Base-by-base conservation (phyloP, 768 basidiomycete genomes). In the Suillus sp. region DNA sequence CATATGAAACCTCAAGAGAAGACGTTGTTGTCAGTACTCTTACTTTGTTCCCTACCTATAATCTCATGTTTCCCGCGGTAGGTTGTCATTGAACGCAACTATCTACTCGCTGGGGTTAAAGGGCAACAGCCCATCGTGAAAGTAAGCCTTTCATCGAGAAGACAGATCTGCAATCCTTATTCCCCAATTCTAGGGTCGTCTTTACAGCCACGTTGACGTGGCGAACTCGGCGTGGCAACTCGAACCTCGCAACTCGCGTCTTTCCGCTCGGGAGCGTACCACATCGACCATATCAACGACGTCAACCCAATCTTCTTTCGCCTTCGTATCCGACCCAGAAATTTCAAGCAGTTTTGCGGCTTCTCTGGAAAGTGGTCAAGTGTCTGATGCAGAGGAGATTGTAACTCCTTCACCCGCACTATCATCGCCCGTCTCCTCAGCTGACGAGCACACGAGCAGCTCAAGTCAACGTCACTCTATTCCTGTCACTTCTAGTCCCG, bases 271-370 rank as follows among this genome's bases (percentile, higher is more conserved):
- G 69, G 90, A 89, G 63, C 87, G 91, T 22, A 93, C 92, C 0
- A 87, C 86, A 3, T 92, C 91, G 16, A 86, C 89, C 16, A 78
- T 87, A 7, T 92, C 91, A 10, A 90, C 90, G 1, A 78, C 87
- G 0, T 92, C 91, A 4, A 90, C 90, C 0, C 90, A 86, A 34
- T 93, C 92, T 22, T 93, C 92, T 0, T 93, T 87, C 68, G 91
- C 92, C 4, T 82, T 92, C 62, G 81, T 93, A 10, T 92, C 92
- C n/a, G 92, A 93, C 68, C 86, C 86, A 2, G 92, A 93, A 67
- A 89, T 93, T 59, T 91, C 91, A 5, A 92, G 90, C 75, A 91
- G 89, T 72, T 92, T 93, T 67, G 90, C 90, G 1, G 91, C 90
- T 7, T 93, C 91, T 34, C 81, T 93, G 4, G 92, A 91, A 70